Base-by-base conservation (phyloP, 495 filamentous ascomycete genomes). In the Penicillium bialowiezense region DNA sequence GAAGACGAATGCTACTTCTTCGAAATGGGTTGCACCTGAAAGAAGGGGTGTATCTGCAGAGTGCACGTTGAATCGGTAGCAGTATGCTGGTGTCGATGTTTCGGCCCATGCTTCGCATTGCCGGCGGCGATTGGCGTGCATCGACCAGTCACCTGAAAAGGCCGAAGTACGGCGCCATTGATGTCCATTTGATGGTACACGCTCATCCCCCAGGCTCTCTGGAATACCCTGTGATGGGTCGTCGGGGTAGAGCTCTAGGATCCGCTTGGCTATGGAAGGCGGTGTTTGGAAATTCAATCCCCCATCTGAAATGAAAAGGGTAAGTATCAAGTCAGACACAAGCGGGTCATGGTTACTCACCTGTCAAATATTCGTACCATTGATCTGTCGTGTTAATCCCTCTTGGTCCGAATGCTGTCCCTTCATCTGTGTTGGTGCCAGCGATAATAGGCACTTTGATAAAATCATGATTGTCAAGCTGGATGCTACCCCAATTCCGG, bases 1-100 rank as follows among this genome's bases (percentile, higher is more conserved):
- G 58, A 84, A 84, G 21, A 81, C 81, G 58, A 79, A 81, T 1
- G 79, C 59, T 1, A 86, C 80, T 46, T 85, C 83, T 34, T 74
- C 71, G 52, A 84, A 83, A 52, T 85, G 83, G n/a, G 74, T 74
- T 1, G 70, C 75, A 6, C 78, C 76, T 5, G 56, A 50, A 1
- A 64, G 39, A 7, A 53, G 50, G 2, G 70, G 56, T 0, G 67
- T 50, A 42, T 75, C 71, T 24, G 61, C 68, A 0, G 70, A 60
- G 32, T 68, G 67, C 28, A 75, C 72, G 56, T 85, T 79, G 65
- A 84, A 86, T 7, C 80, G 79, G 63, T 82, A 86, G 62, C 79
- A 79, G 68, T 81, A 86, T 7, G 82, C 81, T 9, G 70, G 58
- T 1, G 76, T 60, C 0, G 59, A 65, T 13, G 58, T 55, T 7